Conservation (phyloP, 352 stramenopile species). For the Phytopythium aichiense region DNA sequence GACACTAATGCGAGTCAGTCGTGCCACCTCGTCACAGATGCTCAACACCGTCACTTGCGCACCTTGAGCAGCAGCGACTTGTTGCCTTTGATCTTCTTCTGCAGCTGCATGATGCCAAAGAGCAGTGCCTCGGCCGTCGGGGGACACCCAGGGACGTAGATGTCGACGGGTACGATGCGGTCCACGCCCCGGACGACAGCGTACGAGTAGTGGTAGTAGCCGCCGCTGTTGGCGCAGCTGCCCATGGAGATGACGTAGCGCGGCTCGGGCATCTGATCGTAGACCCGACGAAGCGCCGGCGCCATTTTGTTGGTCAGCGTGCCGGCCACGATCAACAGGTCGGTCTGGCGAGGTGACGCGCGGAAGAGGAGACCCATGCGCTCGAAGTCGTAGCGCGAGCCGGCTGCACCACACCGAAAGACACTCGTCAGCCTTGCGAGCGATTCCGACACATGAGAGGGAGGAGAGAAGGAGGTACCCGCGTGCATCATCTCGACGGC, state of each 20-base stretch:
- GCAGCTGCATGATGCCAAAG: constrained; percentile 97
- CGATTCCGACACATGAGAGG: not conserved
- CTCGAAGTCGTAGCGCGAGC: constrained; percentile 96
- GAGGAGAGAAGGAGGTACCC: constrained; percentile 30
- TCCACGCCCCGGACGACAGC: constrained; percentile 96
- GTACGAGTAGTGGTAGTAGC: constrained; percentile 97
- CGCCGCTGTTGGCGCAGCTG: constrained; percentile 96
- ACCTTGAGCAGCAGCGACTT: constrained; percentile 94
- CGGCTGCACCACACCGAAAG: constrained; percentile 27
- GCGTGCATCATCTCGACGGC: constrained; percentile 99
- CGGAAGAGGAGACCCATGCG: constrained; percentile 98
- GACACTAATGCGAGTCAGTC: too few relatives aligned
- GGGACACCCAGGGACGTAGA: constrained; percentile 99
- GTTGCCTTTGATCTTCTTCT: constrained; percentile 99
- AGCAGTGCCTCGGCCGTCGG: constrained; percentile 98
- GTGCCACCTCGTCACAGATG: too few relatives aligned
- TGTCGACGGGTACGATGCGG: constrained; percentile 98
- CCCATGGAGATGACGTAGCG: constrained; percentile 99
- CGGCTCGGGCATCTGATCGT: constrained; percentile 99
- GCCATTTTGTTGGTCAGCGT: constrained; percentile 99
- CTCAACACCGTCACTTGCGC: constrained; percentile 79
- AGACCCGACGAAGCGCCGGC: constrained; percentile 94
- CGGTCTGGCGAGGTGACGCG: constrained; percentile 92
- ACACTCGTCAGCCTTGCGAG: not conserved
- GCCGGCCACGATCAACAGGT: constrained; percentile 99